Evolutionary conservation across 2,329 filamentous ascomycete species (phyloP).

Genomic region (Ciborinia camelliae): DNA sequence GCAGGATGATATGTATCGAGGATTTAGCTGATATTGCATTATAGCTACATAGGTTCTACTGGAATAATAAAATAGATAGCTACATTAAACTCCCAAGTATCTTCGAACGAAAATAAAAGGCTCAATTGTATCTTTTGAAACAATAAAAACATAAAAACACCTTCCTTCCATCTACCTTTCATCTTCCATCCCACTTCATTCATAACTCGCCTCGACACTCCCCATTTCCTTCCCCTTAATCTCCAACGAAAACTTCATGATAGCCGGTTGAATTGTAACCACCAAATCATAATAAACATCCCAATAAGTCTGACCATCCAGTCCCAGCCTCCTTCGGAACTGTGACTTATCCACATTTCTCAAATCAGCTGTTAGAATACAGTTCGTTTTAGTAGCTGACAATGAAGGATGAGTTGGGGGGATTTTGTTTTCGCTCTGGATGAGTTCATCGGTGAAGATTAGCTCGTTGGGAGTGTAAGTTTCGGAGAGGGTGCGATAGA

Average conservation of each 20-base stretch:
- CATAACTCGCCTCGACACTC: conserved; percentile 18
- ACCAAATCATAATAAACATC: conserved; percentile 21
- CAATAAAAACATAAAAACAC: not conserved
- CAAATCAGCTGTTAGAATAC: conserved; percentile 19
- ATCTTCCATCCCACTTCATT: not conserved
- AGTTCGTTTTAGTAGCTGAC: conserved; percentile 7
- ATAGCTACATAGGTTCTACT: no score
- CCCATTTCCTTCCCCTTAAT: conserved; percentile 21
- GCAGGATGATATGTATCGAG: not conserved
- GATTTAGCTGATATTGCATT: not conserved
- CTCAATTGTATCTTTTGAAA: not conserved
- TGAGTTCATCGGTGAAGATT: conserved; percentile 24
- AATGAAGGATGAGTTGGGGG: conserved; percentile 14
- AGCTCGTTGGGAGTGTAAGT: conserved; percentile 12
- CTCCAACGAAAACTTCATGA: conserved; percentile 20
- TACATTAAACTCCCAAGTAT: not conserved
- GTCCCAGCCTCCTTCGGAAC: conserved; percentile 14
- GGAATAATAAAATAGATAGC: no score
- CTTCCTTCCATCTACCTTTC: not conserved
- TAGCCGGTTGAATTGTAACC: conserved; percentile 20
- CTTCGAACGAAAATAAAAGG: not conserved
- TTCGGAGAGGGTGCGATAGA: conserved; percentile 20
- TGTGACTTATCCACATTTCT: conserved; percentile 16
- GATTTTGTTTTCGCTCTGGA: conserved; percentile 15
- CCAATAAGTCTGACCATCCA: conserved; percentile 18